A percentile compares a stretch with the other conserved stretches of the same genome.
Conservation (phyloP, 805 yeast genomes). For the Alloascoidea africana region DNA sequence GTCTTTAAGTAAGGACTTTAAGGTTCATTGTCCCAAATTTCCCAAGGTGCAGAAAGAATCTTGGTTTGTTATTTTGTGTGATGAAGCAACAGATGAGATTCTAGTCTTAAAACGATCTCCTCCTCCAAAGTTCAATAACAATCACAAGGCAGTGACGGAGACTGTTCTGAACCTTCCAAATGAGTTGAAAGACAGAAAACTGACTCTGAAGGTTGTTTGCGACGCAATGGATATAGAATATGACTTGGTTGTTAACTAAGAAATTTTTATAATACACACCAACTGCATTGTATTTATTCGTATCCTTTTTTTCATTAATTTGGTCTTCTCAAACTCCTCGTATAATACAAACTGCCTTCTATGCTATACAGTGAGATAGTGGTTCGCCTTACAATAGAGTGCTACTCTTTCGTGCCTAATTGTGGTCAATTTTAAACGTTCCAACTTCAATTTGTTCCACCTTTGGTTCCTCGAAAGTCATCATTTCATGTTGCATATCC, state of each 20-base stretch:
- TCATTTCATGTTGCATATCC: slow-evolving; percentile 42
- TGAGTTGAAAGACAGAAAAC: slow-evolving; percentile 27
- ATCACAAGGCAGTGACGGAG: slow-evolving; percentile 14
- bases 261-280: no score
- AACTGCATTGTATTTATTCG: no score
- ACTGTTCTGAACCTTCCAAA: slow-evolving; percentile 34
- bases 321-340: no score
- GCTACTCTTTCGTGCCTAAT: no score
- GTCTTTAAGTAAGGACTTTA: slow-evolving; percentile 37
- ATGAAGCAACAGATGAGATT: slow-evolving; percentile 35
- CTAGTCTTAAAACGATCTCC: slow-evolving; percentile 61
- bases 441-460: no score
- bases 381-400: no score
- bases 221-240: slow-evolving; percentile 53
- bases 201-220: slow-evolving; percentile 37
- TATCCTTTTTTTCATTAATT: no score
- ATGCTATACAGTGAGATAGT: no score
- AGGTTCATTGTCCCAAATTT: slow-evolving; percentile 62
- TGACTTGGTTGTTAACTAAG: slow-evolving; percentile 4
- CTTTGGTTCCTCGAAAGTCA: no score
- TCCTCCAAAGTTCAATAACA: slow-evolving; percentile 24
- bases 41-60: slow-evolving; percentile 88
- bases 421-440: no score
- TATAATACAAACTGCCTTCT: no score
- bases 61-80: slow-evolving; percentile 66